Base-by-base conservation (phyloP, 2,329 filamentous ascomycete genomes). In the Xylariaceae sp. region DNA sequence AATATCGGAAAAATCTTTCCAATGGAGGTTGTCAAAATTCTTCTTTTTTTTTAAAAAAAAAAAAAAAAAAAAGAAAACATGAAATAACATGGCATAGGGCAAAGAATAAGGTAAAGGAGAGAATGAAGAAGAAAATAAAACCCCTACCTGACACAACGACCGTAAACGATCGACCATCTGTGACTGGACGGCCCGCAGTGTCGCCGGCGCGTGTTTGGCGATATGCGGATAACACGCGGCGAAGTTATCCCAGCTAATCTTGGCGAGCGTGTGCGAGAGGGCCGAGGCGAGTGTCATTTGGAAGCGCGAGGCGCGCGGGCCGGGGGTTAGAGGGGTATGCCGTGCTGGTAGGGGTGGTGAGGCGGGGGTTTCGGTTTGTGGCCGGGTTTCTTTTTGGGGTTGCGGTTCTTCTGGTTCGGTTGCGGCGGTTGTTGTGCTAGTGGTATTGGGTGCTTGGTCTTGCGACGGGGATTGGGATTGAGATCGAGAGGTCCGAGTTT, bases 171-270 rank as follows among this genome's bases (percentile, higher is more conserved):
- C 76, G 8, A 83, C 76, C 78, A 86, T 81, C 65, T 80, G 78
- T 51, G 69, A 68, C 71, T 84, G 82, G 41, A 85, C 76, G 60
- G 76, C 74, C 58, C 72, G 72, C 62, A 86, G 72, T 39, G 78
- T 74, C 6, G 68, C 71, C 29, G 79, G 78, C 26, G 80, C 76
- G 57, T 74, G 71, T 40, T 69, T 65, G 19, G 80, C 76, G n/a
- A 85, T 73, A 26, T 78, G 82, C 43, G 83, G 83, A 67, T 83
- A 86, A 70, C 83, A 86, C 1, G 77, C 73, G 2, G 77, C 77
- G 62, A 86, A 79, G 66, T 81, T 81, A 47, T 78, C 74, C 71
- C 76, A 81, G 59, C 71, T 75, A 52, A 85, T 73, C 64, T 80
- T 78, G 60, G 68, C 72, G 34, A 86, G 74, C 2, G 83, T 84